phyloP scores from a whole-genome alignment of 345 rosid species.

The Populus nigra region DNA sequence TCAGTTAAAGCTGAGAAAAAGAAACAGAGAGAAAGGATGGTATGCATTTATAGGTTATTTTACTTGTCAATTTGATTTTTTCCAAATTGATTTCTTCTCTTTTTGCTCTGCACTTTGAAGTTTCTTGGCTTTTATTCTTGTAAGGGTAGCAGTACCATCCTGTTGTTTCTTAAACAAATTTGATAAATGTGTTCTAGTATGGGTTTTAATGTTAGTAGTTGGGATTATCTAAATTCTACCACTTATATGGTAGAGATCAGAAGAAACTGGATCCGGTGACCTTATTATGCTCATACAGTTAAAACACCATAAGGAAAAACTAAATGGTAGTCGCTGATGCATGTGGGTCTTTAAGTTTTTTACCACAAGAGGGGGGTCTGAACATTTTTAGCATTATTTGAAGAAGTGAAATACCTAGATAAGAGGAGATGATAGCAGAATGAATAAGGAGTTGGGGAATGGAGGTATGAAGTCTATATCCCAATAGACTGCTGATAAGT shows the following conservation, averaged over 20 bases:
- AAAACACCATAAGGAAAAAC: neutral
- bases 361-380: neutral
- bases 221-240: neutral
- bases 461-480: too few species aligned
- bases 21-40: constrained; percentile 82
- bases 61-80: neutral
- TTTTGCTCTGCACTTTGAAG: neutral
- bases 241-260: neutral
- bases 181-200: neutral
- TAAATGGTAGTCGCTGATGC: neutral
- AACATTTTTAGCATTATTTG: too few species aligned
- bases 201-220: neutral
- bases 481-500: too few species aligned
- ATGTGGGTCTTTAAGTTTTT: neutral
- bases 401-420: too few species aligned
- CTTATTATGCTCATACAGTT: neutral
- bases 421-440: too few species aligned
- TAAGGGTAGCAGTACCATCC: neutral
- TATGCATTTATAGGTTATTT: constrained; percentile 26
- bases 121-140: neutral
- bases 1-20: constrained; percentile 83
- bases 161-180: neutral
- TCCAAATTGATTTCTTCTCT: neutral
- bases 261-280: neutral
- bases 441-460: too few species aligned